Evolutionary conservation across 176 grass and related monocot species (phyloP).

Genomic region (Triticum urartu): DNA sequence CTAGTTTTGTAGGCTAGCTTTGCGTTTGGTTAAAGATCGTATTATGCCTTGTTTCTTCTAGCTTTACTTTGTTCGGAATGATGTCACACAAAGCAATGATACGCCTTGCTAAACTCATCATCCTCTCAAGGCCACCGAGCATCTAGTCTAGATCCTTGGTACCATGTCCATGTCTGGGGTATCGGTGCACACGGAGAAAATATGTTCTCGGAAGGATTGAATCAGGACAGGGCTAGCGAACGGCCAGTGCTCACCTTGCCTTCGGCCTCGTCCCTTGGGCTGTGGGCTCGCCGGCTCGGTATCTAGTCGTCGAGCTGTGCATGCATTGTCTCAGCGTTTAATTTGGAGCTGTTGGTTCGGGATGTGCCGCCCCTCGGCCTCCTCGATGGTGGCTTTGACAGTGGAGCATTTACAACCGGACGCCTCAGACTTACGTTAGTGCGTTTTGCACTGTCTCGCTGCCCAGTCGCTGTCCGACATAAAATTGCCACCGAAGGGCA

Average conservation of each 20-base stretch:
- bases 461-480: too few relatives aligned
- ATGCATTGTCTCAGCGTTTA: conserved; percentile 23
- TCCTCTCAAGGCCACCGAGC: neutral
- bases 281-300: neutral
- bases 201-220: neutral
- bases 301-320: conserved; percentile 11
- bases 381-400: too few relatives aligned
- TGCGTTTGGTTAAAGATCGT: conserved; percentile 18
- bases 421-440: too few relatives aligned
- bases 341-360: neutral
- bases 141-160: neutral
- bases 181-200: neutral
- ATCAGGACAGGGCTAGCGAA: neutral
- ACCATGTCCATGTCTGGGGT: neutral
- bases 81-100: neutral
- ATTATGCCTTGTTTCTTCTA: neutral
- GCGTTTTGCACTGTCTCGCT: too few relatives aligned
- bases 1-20: conserved; percentile 45
- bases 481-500: too few relatives aligned
- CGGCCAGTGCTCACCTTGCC: neutral
- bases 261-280: neutral
- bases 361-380: neutral
- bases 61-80: neutral
- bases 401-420: too few relatives aligned
- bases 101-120: neutral